Base-by-base conservation (phyloP, 257 asterid genomes). In the Gentiana straminea region DNA sequence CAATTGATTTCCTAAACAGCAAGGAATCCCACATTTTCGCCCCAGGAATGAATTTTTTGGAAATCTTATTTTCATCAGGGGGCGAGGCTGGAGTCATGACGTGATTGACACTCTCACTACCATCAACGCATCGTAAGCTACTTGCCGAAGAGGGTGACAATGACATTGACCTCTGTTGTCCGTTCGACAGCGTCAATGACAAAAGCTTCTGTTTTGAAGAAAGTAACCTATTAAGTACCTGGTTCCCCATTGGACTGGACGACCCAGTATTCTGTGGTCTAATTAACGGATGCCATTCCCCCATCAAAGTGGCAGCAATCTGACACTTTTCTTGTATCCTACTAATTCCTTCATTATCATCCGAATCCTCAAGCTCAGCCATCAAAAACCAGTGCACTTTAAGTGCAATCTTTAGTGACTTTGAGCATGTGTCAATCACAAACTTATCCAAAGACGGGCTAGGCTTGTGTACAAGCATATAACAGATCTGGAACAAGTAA, bases 261-360 rank as follows among this genome's bases (percentile, higher is more conserved):
- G 75, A 33, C 4, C 51, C 36, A 37, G 47, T 64, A 64, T 33
- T 70, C 69, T 73, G 94, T 15, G 84, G 88, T 64, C 75, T 79
- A 68, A 84, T 82, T 72, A 88, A 73, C 38, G 90, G 84, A 13
- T 79, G 80, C 97, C 97, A 88, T 72, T 88, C 95, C 10, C 97
- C 97, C 94, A 77, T 84, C 68, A 88, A 76, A 66, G 97, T 88
- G 58, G 94, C 94, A 0, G 97, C 97, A 70, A 84, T 79, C 82
- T 82, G 97, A 72, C 97, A 88, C 73, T 84, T 88, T 75, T 88
- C 97, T 75, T 88, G 95, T 75, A 88, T 81, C 80, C 94, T 79
- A 69, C 91, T 82, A 68, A 88, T 82, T 51, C 94, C 97, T 54
- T 88, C 94, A 67, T 81, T 88, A 71, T 88, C 97, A 74, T 88